phyloP scores from a whole-genome alignment of 176 grass and related monocot species.

The Rhipidocladum racemiflorum region DNA sequence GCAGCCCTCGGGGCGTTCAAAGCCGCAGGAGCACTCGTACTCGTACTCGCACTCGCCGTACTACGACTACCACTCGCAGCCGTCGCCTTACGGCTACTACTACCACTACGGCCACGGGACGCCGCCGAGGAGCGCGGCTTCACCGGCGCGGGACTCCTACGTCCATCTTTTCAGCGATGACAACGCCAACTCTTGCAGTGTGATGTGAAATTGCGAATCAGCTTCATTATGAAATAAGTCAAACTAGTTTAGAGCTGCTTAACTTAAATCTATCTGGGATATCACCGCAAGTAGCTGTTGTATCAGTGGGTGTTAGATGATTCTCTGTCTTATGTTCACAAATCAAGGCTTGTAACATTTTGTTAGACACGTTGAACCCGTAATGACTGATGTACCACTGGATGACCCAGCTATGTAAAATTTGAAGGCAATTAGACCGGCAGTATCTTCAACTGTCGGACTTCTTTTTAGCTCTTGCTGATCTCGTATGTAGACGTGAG shows the following conservation, averaged over 20 bases:
- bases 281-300: background rate
- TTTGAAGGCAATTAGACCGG: background rate
- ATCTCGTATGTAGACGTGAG: background rate
- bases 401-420: background rate
- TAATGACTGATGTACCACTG: background rate
- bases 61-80: background rate
- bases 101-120: constrained; percentile 16
- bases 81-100: background rate
- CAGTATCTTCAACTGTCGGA: background rate
- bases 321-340: background rate
- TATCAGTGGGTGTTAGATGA: background rate
- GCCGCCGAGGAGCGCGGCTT: background rate
- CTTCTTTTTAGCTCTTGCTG: background rate
- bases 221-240: background rate
- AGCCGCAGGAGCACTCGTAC: constrained; percentile 1
- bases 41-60: background rate
- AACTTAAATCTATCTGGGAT: background rate
- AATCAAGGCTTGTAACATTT: constrained; percentile 1
- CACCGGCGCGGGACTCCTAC: constrained; percentile 16
- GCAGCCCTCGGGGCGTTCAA: background rate
- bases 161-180: constrained; percentile 46
- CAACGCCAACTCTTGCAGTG: constrained; percentile 42
- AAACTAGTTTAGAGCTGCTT: background rate
- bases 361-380: background rate
- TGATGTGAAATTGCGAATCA: constrained; percentile 26